Evolutionary conservation across 2,329 filamentous ascomycete genomes (phyloP).

Genomic region (Acrodontium crateriforme): DNA sequence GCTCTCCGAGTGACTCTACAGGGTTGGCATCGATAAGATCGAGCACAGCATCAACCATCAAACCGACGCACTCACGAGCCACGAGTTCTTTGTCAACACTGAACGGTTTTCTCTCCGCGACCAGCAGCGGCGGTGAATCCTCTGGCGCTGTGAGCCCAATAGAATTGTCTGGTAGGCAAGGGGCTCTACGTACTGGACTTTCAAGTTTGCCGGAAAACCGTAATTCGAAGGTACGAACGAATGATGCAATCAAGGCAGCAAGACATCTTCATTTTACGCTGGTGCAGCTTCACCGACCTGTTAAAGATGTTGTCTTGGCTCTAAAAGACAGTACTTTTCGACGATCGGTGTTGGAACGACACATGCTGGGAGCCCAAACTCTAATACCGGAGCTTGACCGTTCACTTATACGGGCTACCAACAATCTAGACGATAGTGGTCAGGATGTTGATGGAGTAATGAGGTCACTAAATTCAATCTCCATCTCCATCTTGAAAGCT

Average conservation of each 20-base stretch:
- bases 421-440: conserved; percentile 34
- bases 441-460: conserved; percentile 31
- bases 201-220: conserved; percentile 16
- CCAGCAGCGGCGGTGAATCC: conserved; percentile 17
- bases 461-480: conserved; percentile 27
- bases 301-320: conserved; percentile 21
- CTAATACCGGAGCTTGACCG: conserved; percentile 43
- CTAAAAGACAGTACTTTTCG: conserved; percentile 33
- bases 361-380: conserved; percentile 42
- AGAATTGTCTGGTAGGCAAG: conserved; percentile 13
- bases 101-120: conserved; percentile 11
- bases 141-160: conserved; percentile 21
- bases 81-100: conserved; percentile 18
- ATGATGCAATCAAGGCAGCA: conserved; percentile 12
- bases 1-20: conserved; percentile 13
- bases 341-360: conserved; percentile 39
- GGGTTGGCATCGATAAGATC: conserved; percentile 10
- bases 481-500: conserved; percentile 35
- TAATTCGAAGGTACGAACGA: conserved; percentile 12
- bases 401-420: conserved; percentile 37
- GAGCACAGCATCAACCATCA: conserved; percentile 39
- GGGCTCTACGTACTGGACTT: conserved; percentile 9
- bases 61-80: conserved; percentile 18
- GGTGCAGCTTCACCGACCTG: conserved; percentile 14
- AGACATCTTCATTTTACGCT: conserved; percentile 18